Percentiles rank a stretch among this genome's conserved stretches.
These are phyloP conservation scores for Boletus reticulatus DNA, from an alignment of 768 basidiomycete genomes.

Conservation along the genomic window DNA sequence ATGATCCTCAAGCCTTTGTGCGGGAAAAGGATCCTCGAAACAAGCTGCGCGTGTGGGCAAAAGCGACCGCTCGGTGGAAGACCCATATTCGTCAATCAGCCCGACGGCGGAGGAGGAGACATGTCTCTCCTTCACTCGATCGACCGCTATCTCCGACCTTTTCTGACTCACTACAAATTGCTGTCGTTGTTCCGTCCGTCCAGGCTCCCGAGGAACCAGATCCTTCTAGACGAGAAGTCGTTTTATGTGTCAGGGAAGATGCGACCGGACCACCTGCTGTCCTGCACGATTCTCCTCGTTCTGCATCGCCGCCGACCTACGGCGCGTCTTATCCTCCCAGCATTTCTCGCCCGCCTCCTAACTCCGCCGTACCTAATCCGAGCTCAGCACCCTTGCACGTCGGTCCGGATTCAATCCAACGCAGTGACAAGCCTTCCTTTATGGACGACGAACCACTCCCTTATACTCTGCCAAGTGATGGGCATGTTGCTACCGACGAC, in stretches of 20 bases:
- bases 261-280: not conserved
- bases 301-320: conserved; percentile 45
- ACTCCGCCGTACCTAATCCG: conserved; percentile 2
- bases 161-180: conserved; percentile 8
- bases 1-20: conserved; percentile 27
- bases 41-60: conserved; percentile 61
- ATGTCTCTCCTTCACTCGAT: not conserved
- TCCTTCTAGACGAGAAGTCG: conserved; percentile 2
- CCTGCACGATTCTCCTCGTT: conserved; percentile 17
- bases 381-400: conserved; percentile 13
- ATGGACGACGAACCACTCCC: conserved; percentile 20
- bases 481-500: conserved; percentile 69
- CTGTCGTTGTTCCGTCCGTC: conserved; percentile 6
- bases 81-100: conserved; percentile 59
- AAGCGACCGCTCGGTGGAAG: conserved; percentile 68
- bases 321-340: conserved; percentile 29
- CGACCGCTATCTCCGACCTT: conserved; percentile 21
- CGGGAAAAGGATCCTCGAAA: conserved; percentile 46
- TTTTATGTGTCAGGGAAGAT: not conserved
- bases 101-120: conserved; percentile 47
- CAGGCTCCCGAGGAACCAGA: conserved; percentile 17
- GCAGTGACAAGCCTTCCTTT: not conserved
- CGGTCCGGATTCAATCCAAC: conserved; percentile 4
- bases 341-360: conserved; percentile 6
- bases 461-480: conserved; percentile 36